These are phyloP conservation scores for Colletotrichum gigasporum DNA, from an alignment of 2,329 filamentous ascomycete genomes.

Conservation along the genomic window DNA sequence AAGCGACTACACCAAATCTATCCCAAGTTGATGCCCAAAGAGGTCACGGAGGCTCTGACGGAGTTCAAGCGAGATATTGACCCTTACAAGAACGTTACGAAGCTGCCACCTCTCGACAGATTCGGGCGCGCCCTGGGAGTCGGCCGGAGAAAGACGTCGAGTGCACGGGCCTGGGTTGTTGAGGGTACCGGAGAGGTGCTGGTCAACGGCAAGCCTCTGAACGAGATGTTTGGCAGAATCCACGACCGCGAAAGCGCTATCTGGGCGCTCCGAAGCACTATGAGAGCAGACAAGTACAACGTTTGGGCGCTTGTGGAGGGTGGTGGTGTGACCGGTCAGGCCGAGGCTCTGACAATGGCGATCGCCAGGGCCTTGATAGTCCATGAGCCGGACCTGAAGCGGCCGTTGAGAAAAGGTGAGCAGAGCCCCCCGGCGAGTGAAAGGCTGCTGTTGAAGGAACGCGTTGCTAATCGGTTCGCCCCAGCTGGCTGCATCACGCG, in stretches of 20 bases:
- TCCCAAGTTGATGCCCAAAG: slow-evolving; percentile 76
- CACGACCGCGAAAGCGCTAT: slow-evolving; percentile 95
- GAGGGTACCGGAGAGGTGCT: slow-evolving; percentile 92
- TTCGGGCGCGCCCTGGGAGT: slow-evolving; percentile 82
- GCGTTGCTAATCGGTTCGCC: slow-evolving; percentile 52
- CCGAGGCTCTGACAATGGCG: slow-evolving; percentile 91
- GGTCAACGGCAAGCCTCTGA: slow-evolving; percentile 89
- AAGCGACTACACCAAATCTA: slow-evolving; percentile 88
- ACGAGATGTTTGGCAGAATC: slow-evolving; percentile 82
- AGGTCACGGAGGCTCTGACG: slow-evolving; percentile 71
- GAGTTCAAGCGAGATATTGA: slow-evolving; percentile 81
- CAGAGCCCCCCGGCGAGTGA: neutral
- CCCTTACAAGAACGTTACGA: slow-evolving; percentile 71
- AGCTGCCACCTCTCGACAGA: slow-evolving; percentile 74
- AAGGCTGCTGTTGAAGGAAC: neutral
- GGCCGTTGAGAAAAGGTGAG: slow-evolving; percentile 87
- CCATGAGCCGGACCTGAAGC: slow-evolving; percentile 93
- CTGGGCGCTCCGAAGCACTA: slow-evolving; percentile 87
- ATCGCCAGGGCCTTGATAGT: slow-evolving; percentile 87
- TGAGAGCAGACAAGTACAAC: slow-evolving; percentile 95
- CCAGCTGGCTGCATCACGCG: slow-evolving; percentile 92
- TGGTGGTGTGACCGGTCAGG: slow-evolving; percentile 93
- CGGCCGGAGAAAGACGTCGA: slow-evolving; percentile 87
- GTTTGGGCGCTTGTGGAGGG: slow-evolving; percentile 87
- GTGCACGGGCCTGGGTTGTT: slow-evolving; percentile 86